Base-by-base conservation (phyloP, 345 rosid genomes). In the Anacardium occidentale region DNA sequence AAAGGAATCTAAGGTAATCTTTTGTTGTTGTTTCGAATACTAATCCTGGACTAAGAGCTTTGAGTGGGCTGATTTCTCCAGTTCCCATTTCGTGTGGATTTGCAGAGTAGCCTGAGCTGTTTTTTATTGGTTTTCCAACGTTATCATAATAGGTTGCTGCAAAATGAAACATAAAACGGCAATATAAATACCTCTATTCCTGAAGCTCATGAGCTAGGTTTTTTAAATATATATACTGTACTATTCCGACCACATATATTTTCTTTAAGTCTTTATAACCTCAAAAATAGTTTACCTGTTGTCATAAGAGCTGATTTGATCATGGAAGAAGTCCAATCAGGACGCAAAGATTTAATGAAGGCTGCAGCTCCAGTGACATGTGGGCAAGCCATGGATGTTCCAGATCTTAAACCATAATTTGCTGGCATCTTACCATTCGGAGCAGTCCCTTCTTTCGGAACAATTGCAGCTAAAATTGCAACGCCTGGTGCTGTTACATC, bases 311-410 rank as follows among this genome's bases (percentile, higher is more conserved):
- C 90, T 3, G 97, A 91, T 77, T 78, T 89, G 83, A 91, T 86
- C 81, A 84, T 83, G 68, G 97, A 89, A 75, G 89, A 55, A 72
- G 76, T 85, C 97, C 97, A 91, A 57, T 69, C 44, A 48, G 60
- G 81, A 29, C 71, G 90, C 37, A 84, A 72, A 10, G 93, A 88
- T 76, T 77, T 89, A 12, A 91, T 59, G 58, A 83, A 80, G 6
- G 93, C 93, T 7, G 90, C 90, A 12, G 90, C 91, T 15, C 97
- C 97, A 7, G 91, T 65, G 10, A 89, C 91, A 74, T 91, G 97
- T 72, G 97, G 97, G 81, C 97, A 91, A 57, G 97, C 90, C 97
- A 90, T 88, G 21, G 97, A 92, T 11, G 97, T 92, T 66, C 97
- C 97, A 0, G 97, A 92, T 67, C 22, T 77, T 54, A 83, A 64